These are phyloP conservation scores for Talaromyces marneffei DNA, from an alignment of 2,329 filamentous ascomycete species.

Conservation along the genomic window DNA sequence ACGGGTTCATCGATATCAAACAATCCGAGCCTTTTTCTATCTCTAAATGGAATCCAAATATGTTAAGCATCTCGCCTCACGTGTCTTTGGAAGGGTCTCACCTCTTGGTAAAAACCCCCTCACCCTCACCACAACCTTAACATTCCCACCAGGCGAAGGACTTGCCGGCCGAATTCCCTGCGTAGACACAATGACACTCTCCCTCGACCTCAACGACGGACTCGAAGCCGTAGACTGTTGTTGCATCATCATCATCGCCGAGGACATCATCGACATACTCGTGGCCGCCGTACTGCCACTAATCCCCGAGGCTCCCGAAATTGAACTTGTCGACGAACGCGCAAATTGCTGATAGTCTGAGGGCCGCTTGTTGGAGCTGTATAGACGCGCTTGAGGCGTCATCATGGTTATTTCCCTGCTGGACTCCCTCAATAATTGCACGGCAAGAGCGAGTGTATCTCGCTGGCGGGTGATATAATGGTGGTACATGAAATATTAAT, in stretches of 20 bases:
- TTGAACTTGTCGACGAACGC: constrained; percentile 31
- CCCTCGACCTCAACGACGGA: constrained; percentile 68
- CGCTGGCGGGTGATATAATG: constrained; percentile 34
- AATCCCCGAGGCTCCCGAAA: constrained; percentile 28
- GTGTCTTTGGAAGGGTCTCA: constrained; percentile 37
- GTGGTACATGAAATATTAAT: constrained; percentile 37
- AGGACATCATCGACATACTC: constrained; percentile 31
- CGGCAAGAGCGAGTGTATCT: constrained; percentile 34
- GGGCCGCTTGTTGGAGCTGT: constrained; percentile 11
- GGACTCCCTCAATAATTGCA: constrained; percentile 34
- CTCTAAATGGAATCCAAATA: constrained; percentile 52
- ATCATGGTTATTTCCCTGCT: constrained; percentile 29
- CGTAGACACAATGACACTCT: constrained; percentile 55
- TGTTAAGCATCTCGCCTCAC: neutral
- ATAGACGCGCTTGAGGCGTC: constrained; percentile 39
- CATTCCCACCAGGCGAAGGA: constrained; percentile 64
- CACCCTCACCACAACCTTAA: constrained; percentile 75
- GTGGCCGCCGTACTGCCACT: constrained; percentile 35
- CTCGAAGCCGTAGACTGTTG: constrained; percentile 64
- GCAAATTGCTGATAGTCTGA: constrained; percentile 18
- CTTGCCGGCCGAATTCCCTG: constrained; percentile 41
- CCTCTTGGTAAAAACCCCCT: constrained; percentile 73
- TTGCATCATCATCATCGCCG: constrained; percentile 22
- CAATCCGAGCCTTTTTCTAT: constrained; percentile 74
- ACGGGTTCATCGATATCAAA: constrained; percentile 84